Evolutionary conservation across 2,329 filamentous ascomycete species (phyloP).

Genomic region (Ophiocordyceps camponoti-saundersi): DNA sequence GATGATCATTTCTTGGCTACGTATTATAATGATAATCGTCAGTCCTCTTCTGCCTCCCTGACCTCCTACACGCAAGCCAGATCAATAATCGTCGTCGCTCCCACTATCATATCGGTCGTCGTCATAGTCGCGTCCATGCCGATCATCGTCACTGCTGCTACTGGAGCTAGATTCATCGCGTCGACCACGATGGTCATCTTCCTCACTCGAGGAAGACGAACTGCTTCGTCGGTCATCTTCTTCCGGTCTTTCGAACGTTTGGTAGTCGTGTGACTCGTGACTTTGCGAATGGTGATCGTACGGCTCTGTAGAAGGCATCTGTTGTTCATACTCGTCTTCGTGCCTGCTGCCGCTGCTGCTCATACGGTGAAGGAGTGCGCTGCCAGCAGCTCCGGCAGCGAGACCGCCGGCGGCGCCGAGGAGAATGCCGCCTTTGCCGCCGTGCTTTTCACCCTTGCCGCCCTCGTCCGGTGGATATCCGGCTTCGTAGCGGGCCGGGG

Average conservation of each 20-base stretch:
- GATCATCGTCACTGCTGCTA: constrained; percentile 23
- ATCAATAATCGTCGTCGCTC: constrained; percentile 11
- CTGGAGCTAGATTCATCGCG: constrained; percentile 22
- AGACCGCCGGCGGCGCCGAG: constrained; percentile 42
- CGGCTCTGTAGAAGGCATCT: background rate
- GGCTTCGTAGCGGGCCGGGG: constrained; percentile 3
- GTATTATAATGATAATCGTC: background rate
- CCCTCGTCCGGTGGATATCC: constrained; percentile 1
- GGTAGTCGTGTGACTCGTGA: background rate
- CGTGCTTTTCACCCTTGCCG: constrained; percentile 13
- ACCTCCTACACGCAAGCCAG: background rate
- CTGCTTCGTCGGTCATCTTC: constrained; percentile 2
- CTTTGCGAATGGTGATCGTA: background rate
- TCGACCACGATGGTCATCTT: constrained; percentile 17
- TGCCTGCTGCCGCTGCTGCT: constrained; percentile 12
- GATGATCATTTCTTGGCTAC: too few species aligned
- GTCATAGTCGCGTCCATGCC: background rate
- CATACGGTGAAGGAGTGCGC: constrained; percentile 39
- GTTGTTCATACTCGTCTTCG: constrained; percentile 1
- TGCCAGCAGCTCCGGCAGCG: constrained; percentile 37
- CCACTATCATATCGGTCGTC: constrained; percentile 19
- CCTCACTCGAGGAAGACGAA: constrained; percentile 23
- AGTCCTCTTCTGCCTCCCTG: background rate
- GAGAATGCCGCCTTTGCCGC: constrained; percentile 35
- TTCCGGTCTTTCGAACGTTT: constrained; percentile 18